Conservation (phyloP, 202 grass and related monocot species). For the Cymbopogon flexuosus region DNA sequence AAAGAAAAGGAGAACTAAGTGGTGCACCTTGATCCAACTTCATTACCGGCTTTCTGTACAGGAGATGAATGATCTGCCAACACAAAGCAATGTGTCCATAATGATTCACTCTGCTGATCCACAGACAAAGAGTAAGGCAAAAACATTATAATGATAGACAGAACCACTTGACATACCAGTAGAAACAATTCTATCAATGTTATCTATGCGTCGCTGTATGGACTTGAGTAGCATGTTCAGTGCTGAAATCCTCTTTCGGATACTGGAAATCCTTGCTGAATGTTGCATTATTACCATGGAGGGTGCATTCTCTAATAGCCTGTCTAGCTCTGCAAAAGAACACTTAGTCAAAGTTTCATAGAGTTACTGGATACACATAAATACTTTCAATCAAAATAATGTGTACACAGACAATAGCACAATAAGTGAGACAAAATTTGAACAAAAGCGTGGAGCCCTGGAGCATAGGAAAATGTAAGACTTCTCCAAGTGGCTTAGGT, state of each 20-base stretch:
- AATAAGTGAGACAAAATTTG: not conserved
- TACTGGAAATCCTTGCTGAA: conserved; percentile 66
- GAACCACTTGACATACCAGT: conserved; percentile 49
- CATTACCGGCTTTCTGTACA: conserved; percentile 40
- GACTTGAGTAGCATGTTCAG: conserved; percentile 79
- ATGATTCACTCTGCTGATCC: not conserved
- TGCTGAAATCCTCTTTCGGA: conserved; percentile 71
- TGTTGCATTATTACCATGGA: conserved; percentile 66
- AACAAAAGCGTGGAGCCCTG: not conserved
- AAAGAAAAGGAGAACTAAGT: not conserved
- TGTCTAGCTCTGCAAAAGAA: conserved; percentile 70
- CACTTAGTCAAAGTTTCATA: not conserved
- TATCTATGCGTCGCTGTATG: conserved; percentile 84
- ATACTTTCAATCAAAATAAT: not conserved
- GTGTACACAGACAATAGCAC: not conserved
- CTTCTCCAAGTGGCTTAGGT: not conserved
- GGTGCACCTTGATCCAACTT: conserved; percentile 41
- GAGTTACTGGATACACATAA: not conserved
- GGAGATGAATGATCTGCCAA: conserved; percentile 41
- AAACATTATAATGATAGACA: not conserved
- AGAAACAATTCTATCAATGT: conserved; percentile 69
- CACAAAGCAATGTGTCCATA: not conserved
- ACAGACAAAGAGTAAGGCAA: not conserved
- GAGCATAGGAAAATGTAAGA: not conserved
- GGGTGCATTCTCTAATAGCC: conserved; percentile 74